phyloP scores from a whole-genome alignment of 1,139 yeast species.

The Sugiyamaella grinbergsii region DNA sequence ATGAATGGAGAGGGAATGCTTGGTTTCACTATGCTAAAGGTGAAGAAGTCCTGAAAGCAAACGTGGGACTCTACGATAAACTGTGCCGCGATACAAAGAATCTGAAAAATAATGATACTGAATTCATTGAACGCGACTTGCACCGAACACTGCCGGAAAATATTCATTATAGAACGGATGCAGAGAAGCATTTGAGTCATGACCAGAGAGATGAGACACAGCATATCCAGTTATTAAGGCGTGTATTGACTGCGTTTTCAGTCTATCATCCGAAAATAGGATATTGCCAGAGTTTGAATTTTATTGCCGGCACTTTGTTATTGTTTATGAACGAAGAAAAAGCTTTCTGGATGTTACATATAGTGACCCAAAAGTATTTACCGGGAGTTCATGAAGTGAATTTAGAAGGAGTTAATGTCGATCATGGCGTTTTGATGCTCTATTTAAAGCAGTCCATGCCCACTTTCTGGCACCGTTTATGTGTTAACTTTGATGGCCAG shows the following conservation, averaged over 20 bases:
- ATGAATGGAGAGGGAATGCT: conserved; percentile 95
- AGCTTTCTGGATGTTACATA: conserved; percentile 94
- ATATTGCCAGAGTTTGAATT: conserved; percentile 92
- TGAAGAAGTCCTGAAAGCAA: conserved; percentile 65
- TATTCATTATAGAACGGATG: conserved; percentile 58
- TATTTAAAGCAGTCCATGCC: conserved; percentile 85
- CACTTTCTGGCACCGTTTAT: conserved; percentile 65
- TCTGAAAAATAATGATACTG: conserved; percentile 68
- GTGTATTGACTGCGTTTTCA: conserved; percentile 83
- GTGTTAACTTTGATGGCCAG: conserved; percentile 44
- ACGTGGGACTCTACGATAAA: conserved; percentile 71
- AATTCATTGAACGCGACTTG: conserved; percentile 89
- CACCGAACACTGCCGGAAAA: conserved; percentile 95
- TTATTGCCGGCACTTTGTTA: conserved; percentile 80
- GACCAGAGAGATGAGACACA: conserved; percentile 51
- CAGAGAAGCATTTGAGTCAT: conserved; percentile 17
- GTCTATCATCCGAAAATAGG: conserved; percentile 88
- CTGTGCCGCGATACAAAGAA: conserved; percentile 59
- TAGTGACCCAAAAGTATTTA: conserved; percentile 77
- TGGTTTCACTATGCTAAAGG: conserved; percentile 99
- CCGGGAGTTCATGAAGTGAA: conserved; percentile 92
- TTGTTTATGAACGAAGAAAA: conserved; percentile 85
- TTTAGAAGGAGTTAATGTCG: conserved; percentile 91
- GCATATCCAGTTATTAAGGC: conserved; percentile 68
- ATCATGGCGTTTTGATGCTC: conserved; percentile 91